Evolutionary conservation across 305 asterid species (phyloP), one percentile per base, ranked within the genome.

Genomic region (Withania somnifera): DNA sequence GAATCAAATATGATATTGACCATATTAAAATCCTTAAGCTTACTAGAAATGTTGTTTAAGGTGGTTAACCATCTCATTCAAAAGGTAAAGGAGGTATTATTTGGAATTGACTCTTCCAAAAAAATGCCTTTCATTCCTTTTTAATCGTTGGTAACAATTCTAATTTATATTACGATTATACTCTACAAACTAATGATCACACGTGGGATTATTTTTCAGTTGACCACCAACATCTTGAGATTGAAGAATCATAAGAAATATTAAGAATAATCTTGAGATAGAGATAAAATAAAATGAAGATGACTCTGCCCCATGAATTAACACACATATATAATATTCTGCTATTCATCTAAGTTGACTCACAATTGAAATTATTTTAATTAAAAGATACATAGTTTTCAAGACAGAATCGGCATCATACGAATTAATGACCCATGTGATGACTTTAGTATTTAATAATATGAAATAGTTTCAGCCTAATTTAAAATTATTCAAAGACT

Each of bases 181-280:
- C 30, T 11, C 32, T 11, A 24, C 20, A 61, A 61, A 28, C 40
- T 28, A 28, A 14, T n/a, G n/a, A n/a, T 14, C 1, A 14, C 42
- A 42, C 22, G 0, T 71, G 2, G 0, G 0, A 71, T 14, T 71
- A 71, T 14, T 71, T 69, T 42, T 22, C 5, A 22, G 22, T 42
- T 69, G 19, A 42, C 85, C 81, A 81, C 85, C 32, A 81, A 61
- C 66, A 40, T 90, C 87, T 84, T 77, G 89, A 90, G 89, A 90
- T 83, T 75, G 87, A 77, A 88, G 86, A 69, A 79, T 53, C 6
- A 32, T 34, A 34, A 54, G 14, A 38, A 69, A 79, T 53, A 6
- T n/a, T 34, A 34, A 54, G 14, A 38, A 15, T 78, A 78, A 42
- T 52, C 9, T 36, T 6, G 24, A 57, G 7, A 53, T 11, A 54